Base-by-base conservation (phyloP, 768 basidiomycete genomes). In the Tephrocybe rancida region DNA sequence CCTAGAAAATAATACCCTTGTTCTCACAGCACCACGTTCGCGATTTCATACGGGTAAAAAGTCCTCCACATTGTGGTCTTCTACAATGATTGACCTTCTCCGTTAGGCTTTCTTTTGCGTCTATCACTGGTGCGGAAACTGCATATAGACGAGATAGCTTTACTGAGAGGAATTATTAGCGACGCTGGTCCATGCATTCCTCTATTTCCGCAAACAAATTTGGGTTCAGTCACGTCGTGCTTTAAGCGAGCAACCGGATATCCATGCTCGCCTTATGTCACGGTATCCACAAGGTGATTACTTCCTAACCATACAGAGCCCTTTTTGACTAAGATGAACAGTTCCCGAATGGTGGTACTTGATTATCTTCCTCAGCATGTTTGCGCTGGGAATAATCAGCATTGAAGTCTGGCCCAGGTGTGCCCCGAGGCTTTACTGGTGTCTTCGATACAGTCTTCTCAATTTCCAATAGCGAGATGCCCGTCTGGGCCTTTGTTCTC, bases 331-430 rank as follows among this genome's bases (percentile, higher is more conserved):
- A 7, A 32, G 6, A 32, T 7, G 13, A 7, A 3, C 48, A 58
- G 77, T 92, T 19, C 91, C 91, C 1, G 82, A 92, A 56, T 92
- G 88, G 90, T 94, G 92, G 92, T 94, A 92, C 65, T 68, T 73
- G 11, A 62, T 78, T 27, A 76, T 94, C 47, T 89, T 92, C 69
- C 65, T 84, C 56, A 55, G 70, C 55, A 87, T 87, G 82, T 90
- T 89, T 62, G 75, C 72, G 0, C 77, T 88, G 49, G 87, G 88
- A 43, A 70, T 90, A 34, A 68, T 91, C 54, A 74, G 79, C 18
- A 88, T 91, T 56, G 83, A 86, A 66, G 72, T 83, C 22, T 91
- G 88, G 89, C 86, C 45, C 72, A 74, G 63, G 67, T 67, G 37
- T 48, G 64, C 35, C 35, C 8, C 16, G 10, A 37, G 35, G 8